A percentile compares a stretch with the other conserved stretches of the same genome.
These are phyloP conservation scores for Astrothelium subdiscretum DNA, from an alignment of 495 filamentous ascomycete genomes.

Conservation along the genomic window DNA sequence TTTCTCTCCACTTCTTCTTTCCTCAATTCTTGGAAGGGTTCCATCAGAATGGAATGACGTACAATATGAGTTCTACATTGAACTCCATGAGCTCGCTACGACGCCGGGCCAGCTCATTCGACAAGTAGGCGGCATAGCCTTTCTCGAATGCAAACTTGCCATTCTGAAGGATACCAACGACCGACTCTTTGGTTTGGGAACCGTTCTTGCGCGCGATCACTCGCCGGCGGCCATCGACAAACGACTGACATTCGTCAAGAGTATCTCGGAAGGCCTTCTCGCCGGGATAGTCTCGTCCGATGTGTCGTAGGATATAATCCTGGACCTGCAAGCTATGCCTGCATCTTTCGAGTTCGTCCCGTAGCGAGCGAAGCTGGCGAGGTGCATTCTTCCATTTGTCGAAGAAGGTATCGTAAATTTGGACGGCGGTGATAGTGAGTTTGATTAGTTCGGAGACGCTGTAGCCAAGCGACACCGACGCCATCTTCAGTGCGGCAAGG, in stretches of 20 bases:
- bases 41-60: background rate
- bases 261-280: background rate
- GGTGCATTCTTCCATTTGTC: constrained; percentile 9
- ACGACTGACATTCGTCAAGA: background rate
- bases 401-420: constrained; percentile 10
- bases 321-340: background rate
- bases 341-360: constrained; percentile 1
- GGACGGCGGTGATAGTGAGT: background rate
- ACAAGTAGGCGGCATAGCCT: background rate
- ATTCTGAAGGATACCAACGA: background rate
- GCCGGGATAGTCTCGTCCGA: background rate
- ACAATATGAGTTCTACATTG: background rate
- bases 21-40: background rate
- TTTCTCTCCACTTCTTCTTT: background rate
- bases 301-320: background rate
- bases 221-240: background rate
- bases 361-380: constrained; percentile 5
- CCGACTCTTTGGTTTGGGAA: background rate
- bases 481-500: too few relatives aligned
- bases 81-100: background rate
- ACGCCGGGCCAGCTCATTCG: background rate
- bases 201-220: background rate
- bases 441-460: background rate
- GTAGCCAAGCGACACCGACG: background rate
- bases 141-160: background rate